A percentile compares a stretch with the other conserved stretches of the same genome.
Evolutionary conservation across 805 yeast species (phyloP).

Genomic region (Kluyveromyces lactis): DNA sequence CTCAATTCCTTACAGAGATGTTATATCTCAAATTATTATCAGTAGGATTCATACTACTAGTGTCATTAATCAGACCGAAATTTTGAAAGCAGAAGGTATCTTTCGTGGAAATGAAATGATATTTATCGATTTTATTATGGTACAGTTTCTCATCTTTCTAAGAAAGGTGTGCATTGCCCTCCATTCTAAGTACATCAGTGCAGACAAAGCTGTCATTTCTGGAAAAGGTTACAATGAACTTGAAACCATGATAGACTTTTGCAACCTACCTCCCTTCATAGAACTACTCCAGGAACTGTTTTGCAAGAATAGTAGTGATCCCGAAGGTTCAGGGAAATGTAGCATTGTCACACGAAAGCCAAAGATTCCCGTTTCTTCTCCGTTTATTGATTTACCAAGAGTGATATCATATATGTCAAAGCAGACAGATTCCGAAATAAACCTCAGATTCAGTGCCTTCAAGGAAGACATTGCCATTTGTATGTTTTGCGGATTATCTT

Average conservation of each 20-base stretch:
- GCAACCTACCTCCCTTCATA: constrained; percentile 1
- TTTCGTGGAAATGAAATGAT: neutral
- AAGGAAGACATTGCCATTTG: constrained; percentile 74
- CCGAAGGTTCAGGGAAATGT: neutral
- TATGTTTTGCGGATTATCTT: constrained; percentile 64
- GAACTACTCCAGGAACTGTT: constrained; percentile 1
- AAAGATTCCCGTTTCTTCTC: neutral
- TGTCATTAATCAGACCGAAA: neutral
- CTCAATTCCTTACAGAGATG: neutral
- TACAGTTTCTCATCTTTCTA: neutral
- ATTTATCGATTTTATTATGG: neutral
- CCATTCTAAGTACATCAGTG: neutral
- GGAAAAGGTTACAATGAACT: neutral
- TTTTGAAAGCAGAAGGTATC: neutral
- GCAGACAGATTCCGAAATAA: neutral
- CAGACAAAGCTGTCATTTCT: neutral
- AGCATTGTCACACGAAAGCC: neutral
- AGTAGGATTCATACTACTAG: neutral
- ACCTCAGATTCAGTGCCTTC: constrained; percentile 30
- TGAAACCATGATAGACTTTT: neutral
- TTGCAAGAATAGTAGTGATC: neutral
- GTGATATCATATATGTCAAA: neutral
- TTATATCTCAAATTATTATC: constrained; percentile 1
- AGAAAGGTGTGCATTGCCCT: constrained; percentile 2
- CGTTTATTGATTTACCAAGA: constrained; percentile 1